phyloP scores from a whole-genome alignment of 495 filamentous ascomycete genomes.

The Cryomyces minteri region DNA sequence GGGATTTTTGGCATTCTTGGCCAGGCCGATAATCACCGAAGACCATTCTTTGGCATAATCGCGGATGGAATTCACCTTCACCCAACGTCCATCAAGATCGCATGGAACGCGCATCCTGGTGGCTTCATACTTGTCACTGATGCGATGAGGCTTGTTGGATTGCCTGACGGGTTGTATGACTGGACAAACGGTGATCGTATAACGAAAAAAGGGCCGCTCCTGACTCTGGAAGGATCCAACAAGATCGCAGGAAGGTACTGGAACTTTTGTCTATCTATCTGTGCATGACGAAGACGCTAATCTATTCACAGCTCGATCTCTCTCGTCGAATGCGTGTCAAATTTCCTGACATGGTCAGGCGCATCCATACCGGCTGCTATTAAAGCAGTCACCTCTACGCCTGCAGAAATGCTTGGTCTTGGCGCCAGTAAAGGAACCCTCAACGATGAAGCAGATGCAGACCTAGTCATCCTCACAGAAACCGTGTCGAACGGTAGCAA shows the following conservation, averaged over 20 bases:
- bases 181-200: slow-evolving; percentile 64
- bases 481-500: slow-evolving; percentile 23
- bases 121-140: slow-evolving; percentile 52
- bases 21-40: slow-evolving; percentile 21
- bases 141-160: slow-evolving; percentile 45
- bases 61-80: slow-evolving; percentile 51
- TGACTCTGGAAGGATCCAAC: slow-evolving; percentile 50
- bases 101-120: slow-evolving; percentile 38
- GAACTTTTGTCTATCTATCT: not conserved
- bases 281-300: not conserved
- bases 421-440: slow-evolving; percentile 47
- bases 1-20: slow-evolving; percentile 46
- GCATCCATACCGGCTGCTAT: slow-evolving; percentile 44
- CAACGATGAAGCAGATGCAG: slow-evolving; percentile 55
- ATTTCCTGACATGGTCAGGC: slow-evolving; percentile 56
- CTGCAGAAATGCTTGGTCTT: slow-evolving; percentile 54
- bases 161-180: slow-evolving; percentile 58
- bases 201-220: slow-evolving; percentile 43
- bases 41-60: slow-evolving; percentile 47
- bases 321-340: slow-evolving; percentile 63
- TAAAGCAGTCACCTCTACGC: slow-evolving; percentile 50
- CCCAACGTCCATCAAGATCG: slow-evolving; percentile 42
- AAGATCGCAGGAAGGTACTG: slow-evolving; percentile 51
- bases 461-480: slow-evolving; percentile 54
- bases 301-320: slow-evolving; percentile 34